Evolutionary conservation across 495 filamentous ascomycete genomes (phyloP).

Genomic region (Bacidia gigantensis): DNA sequence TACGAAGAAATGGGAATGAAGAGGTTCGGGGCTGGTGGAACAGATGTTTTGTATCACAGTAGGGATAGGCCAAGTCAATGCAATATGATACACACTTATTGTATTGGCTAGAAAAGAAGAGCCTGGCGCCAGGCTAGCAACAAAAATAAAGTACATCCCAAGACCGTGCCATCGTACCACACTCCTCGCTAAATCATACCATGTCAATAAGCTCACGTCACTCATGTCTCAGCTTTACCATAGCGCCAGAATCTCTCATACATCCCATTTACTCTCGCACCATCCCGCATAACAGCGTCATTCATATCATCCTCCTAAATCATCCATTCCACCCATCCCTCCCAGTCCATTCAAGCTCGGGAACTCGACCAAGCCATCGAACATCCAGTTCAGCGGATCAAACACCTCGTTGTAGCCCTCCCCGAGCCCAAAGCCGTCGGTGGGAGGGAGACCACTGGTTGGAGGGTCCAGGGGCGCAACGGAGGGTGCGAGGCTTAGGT

Average conservation of each 20-base stretch:
- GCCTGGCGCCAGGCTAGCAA: background rate
- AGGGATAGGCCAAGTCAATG: background rate
- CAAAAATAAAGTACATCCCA: background rate
- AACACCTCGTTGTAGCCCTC: constrained; percentile 58
- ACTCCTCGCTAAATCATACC: background rate
- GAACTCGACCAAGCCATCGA: constrained; percentile 72
- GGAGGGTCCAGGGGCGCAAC: constrained; percentile 11
- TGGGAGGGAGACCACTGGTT: background rate
- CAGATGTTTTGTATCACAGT: background rate
- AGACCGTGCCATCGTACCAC: background rate
- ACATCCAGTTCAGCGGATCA: constrained; percentile 81
- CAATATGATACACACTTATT: no score
- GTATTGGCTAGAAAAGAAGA: background rate
- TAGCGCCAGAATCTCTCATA: no score
- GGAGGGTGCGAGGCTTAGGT: constrained; percentile 36
- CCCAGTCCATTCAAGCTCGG: constrained; percentile 34
- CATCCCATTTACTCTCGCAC: no score
- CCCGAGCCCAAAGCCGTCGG: background rate
- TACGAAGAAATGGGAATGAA: background rate
- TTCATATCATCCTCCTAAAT: constrained; percentile 4
- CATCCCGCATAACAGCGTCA: no score
- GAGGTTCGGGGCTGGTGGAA: background rate
- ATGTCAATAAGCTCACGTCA: no score
- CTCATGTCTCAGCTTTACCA: no score
- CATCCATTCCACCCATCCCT: constrained; percentile 12